Evolutionary conservation across 371 early-diverging fungal genomes (phyloP).

Genomic region (Mortierella sp.): DNA sequence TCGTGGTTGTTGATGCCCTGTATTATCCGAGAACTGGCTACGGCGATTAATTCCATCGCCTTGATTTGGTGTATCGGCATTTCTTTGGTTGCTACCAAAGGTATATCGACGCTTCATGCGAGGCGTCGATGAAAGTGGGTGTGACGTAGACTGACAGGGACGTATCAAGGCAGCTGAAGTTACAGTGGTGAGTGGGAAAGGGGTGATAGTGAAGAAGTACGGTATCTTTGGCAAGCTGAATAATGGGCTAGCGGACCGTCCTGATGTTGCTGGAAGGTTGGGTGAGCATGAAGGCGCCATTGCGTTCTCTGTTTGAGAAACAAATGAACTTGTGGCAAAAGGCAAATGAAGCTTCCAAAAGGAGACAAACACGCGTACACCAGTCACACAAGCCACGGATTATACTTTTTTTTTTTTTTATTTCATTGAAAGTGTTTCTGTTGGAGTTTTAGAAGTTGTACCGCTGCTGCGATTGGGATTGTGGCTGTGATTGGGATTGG

Average conservation of each 20-base stretch:
- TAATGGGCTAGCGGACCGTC: conserved; percentile 5
- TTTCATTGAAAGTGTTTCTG: background rate
- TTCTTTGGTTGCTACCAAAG: background rate
- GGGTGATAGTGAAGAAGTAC: conserved; percentile 50
- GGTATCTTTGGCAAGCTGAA: conserved; percentile 43
- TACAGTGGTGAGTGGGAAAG: conserved; percentile 33
- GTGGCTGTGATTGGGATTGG: background rate
- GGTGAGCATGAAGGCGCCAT: conserved; percentile 15
- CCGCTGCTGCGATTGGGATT: conserved; percentile 8
- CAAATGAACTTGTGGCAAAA: background rate
- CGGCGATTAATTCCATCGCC: background rate
- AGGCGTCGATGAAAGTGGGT: background rate
- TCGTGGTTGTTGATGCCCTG: background rate
- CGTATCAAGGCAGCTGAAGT: conserved; percentile 16
- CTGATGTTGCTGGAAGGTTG: conserved; percentile 1
- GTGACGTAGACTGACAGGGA: conserved; percentile 15
- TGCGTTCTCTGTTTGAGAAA: background rate
- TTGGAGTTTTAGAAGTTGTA: background rate
- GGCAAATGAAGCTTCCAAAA: background rate
- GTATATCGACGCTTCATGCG: conserved; percentile 36
- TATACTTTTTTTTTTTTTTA: background rate
- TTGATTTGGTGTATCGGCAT: conserved; percentile 5
- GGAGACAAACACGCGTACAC: background rate
- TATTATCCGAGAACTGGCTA: background rate
- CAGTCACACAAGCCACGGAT: background rate